Percentiles rank a stretch among this genome's conserved stretches.
phyloP scores from a whole-genome alignment of 2,329 filamentous ascomycete species.

The Hirsutella thompsonii region DNA sequence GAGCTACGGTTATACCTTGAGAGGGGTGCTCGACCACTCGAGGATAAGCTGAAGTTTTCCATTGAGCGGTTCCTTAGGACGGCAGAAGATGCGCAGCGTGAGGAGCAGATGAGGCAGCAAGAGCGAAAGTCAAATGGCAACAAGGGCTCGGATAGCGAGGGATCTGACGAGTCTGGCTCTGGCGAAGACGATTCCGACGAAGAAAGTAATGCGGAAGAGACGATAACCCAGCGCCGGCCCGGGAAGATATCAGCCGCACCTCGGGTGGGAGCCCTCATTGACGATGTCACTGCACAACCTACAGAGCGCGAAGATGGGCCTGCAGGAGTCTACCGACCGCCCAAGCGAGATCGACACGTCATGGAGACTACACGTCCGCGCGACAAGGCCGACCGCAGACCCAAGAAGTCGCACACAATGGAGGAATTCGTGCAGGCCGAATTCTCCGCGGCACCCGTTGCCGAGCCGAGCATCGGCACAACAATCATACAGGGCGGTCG shows the following conservation, averaged over 20 bases:
- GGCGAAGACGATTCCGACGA: conserved; percentile 22
- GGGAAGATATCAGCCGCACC: conserved; percentile 15
- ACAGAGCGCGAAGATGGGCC: conserved; percentile 18
- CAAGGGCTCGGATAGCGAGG: conserved; percentile 7
- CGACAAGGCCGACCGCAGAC: conserved; percentile 47
- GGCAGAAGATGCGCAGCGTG: conserved; percentile 57
- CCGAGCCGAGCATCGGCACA: conserved; percentile 83
- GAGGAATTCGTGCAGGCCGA: conserved; percentile 87
- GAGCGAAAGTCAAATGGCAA: conserved; percentile 13
- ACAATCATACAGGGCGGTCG: conserved; percentile 73
- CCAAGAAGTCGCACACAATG: conserved; percentile 67
- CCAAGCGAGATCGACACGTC: conserved; percentile 72
- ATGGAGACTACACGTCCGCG: conserved; percentile 59
- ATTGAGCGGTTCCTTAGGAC: conserved; percentile 89
- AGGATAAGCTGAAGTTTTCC: conserved; percentile 85
- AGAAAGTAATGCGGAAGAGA: conserved; percentile 14
- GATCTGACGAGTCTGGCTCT: conserved; percentile 14
- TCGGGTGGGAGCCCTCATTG: conserved; percentile 17
- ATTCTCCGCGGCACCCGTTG: conserved; percentile 66
- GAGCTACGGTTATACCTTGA: conserved; percentile 89
- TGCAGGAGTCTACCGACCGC: conserved; percentile 76
- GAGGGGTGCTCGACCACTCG: conserved; percentile 79
- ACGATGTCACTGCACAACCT: conserved; percentile 17
- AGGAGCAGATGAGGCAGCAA: conserved; percentile 22
- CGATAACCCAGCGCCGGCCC: conserved; percentile 6